Evolutionary conservation across 1,139 yeast genomes (phyloP), one percentile per base, ranked within the genome.

Genomic region (Taphrina confusa): DNA sequence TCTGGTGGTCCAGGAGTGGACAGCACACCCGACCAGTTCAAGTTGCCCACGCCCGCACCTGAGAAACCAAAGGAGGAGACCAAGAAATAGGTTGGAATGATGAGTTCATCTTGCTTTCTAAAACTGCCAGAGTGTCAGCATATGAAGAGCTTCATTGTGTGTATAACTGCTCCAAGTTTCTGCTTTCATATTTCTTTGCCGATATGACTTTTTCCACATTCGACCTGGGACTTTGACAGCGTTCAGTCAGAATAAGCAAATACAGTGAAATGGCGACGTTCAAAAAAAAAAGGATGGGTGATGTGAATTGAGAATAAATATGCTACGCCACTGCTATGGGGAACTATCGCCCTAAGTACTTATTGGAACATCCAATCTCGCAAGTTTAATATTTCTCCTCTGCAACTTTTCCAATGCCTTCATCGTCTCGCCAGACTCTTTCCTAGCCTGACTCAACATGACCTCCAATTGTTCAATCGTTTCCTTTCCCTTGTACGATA

Each of bases 1-100:
- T 95, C 87, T 68, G 92, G 87, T 67, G 95, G 96, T 64, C 87
- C 84, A 50, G 96, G 96, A 70, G 79, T 82, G 67, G 95, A 88
- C 72, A 82, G 80, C 68, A 82, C 94, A 34, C 96, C 96, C 9
- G 91, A 84, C 65, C 74, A 82, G 22, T 87, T 87, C 79, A 85
- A 84, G 74, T 81, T 87, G 71, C 95, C 95, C 61, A 80, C 83
- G 61, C 94, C 95, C 51, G 84, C 83, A 74, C 88, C 91, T 20
- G 94, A 86, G 71, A 74, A 70, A 64, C 68, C 70, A 65, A 67
- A 67, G 44, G 74, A 60, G 39, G 71, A 72, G 64, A 66, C 71
- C 66, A 70, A 72, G 67, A 64, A 71, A 65, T 64, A 63, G 42
- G n/a, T n/a, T n/a, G n/a, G n/a, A n/a, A n/a, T n/a, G n/a, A n/a